Base-by-base conservation (phyloP, 2,329 filamentous ascomycete species). In the Colletotrichum sp. region DNA sequence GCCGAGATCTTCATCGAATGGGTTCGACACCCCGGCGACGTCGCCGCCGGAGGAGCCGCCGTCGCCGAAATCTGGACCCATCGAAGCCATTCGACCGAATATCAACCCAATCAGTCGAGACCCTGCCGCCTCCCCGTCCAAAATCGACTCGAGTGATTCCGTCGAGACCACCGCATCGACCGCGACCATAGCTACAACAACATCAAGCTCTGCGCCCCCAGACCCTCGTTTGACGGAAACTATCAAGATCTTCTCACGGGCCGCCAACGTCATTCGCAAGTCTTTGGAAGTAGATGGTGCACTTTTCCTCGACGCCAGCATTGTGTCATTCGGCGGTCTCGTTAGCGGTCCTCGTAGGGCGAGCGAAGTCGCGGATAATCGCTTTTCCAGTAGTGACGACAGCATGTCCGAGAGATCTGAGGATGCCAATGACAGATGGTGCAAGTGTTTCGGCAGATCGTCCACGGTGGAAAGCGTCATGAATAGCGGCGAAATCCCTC, bases 221-320 rank as follows among this genome's bases (percentile, higher is more conserved):
- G 77, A 78, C 24, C 77, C 77, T 6, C 77, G 72, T 24, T 24
- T 77, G 52, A 70, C 52, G 16, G 77, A 73, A 21, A 66, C 76
- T 7, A 67, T 73, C 48, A 71, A 80, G 7, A 78, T 88, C 3
- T 87, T 88, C 64, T 84, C 84, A 0, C 86, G 85, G 26, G 88
- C 88, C 12, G 85, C 87, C 15, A 84, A 84, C 26, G 81, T 89
- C 3, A 82, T 89, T 9, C 79, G 85, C 2, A 81, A 87, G 34
- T 84, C 86, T 0, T 79, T 89, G 6, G 84, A 86, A 16, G 82
- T 85, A 0, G 77, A 78, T 6, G 77, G 77, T 6, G 71, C 71
- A 5, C 30, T 78, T 5, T 78, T 78, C 32, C 74, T 78, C 1
- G 77, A 78, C 34, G 77, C 77, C 1, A 80, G 78, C n/a, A 79